These are phyloP conservation scores for Ceratobasidium sp. DNA, from an alignment of 1,284 basidiomycete species.

Conservation along the genomic window DNA sequence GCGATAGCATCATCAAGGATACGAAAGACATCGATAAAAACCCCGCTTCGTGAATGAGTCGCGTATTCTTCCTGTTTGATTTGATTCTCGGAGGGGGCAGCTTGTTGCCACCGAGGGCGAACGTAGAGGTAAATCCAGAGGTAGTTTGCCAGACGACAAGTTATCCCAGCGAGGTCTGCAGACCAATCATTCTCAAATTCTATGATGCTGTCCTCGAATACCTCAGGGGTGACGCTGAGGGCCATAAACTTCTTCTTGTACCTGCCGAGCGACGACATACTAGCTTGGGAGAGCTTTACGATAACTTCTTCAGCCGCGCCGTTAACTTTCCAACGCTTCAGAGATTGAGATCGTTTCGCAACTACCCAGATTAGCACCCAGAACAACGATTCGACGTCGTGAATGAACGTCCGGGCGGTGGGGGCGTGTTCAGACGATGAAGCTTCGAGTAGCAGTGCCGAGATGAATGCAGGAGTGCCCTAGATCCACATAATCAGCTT, in stretches of 20 bases:
- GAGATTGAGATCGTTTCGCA: neutral
- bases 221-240: too few relatives aligned
- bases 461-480: conserved; percentile 20
- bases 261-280: too few relatives aligned
- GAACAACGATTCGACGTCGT: neutral
- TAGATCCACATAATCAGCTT: neutral
- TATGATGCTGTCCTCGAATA: too few relatives aligned
- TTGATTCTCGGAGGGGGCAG: neutral
- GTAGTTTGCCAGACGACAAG: too few relatives aligned
- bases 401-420: neutral
- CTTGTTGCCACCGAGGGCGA: neutral
- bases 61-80: neutral
- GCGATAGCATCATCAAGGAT: neutral
- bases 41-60: neutral
- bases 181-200: too few relatives aligned
- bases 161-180: too few relatives aligned
- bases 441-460: neutral
- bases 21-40: neutral
- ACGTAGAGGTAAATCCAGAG: neutral
- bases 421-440: neutral
- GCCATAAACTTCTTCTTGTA: too few relatives aligned
- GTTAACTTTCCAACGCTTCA: neutral
- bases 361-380: conserved; percentile 8
- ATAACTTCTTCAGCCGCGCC: neutral
- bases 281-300: neutral